Base-by-base conservation (phyloP, 805 yeast genomes). In the Teunomyces cretensis region DNA sequence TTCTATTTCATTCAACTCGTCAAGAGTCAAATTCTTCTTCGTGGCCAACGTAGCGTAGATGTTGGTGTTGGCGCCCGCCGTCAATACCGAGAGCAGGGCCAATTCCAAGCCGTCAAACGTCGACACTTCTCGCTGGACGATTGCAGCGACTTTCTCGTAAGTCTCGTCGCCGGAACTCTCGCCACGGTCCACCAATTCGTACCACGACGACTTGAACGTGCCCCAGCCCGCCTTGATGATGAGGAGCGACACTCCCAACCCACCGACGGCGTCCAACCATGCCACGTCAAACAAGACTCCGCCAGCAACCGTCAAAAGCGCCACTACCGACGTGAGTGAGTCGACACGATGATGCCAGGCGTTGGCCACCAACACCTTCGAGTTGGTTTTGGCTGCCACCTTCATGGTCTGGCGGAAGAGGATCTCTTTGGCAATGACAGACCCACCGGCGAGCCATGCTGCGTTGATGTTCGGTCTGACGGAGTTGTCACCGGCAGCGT, bases 271-370 rank as follows among this genome's bases (percentile, higher is more conserved):
- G 62, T 94, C 99, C 44, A 94, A 68, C 83, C 97, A 89, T 36
- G 82, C 83, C 32, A 88, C 78, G 50, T 83, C 79, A 50, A 90
- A 78, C 48, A 88, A 72, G 53, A 86, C 84, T 28, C 97, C 96
- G 1, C 91, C 83, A 0, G 95, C 79, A 42, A 94, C 94, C 1
- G 98, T 90, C 3, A 83, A 78, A 15, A 92, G 76, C 0, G 98
- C 97, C 6, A 92, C 98, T 16, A 86, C 74, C 0, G 97, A 88
- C 1, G 98, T 95, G 55, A 94, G 64, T 0, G 96, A 86, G 61
- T 94, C 99, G 9, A 92, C 94, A 51, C 99, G 77, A 61, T 94
- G 99, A 64, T 94, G 99, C 98, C 99, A 94, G 2, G 99, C 99
- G 60, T 94, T 94, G 3, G 99, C 99, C 41, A 88, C 82, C 39